Conservation (phyloP, 2,329 filamentous ascomycete species). For the Fusarium ambrosium region DNA sequence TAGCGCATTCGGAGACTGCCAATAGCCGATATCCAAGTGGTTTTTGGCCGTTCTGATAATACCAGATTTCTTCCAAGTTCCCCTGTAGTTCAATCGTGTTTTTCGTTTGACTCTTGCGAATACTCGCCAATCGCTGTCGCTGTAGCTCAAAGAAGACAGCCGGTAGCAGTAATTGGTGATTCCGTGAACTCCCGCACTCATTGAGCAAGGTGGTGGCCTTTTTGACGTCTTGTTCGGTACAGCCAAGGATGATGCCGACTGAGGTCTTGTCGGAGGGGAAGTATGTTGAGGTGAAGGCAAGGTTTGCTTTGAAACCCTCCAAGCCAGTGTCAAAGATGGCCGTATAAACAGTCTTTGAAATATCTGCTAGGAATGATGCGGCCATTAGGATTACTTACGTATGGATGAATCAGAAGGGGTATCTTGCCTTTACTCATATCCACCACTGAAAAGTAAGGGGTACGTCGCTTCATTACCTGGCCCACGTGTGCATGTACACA, state of each 20-base stretch:
- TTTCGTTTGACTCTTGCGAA: not conserved
- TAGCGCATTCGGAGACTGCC: not conserved
- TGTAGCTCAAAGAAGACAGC: not conserved
- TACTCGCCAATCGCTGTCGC: not conserved
- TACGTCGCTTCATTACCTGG: not conserved
- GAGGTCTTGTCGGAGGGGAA: not conserved
- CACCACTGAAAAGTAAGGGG: not conserved
- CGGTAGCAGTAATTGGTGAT: not conserved
- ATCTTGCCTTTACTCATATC: not conserved
- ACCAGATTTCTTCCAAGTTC: not conserved
- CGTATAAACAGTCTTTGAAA: too few species aligned
- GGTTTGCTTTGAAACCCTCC: not conserved
- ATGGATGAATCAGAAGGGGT: not conserved
- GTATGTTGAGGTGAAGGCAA: not conserved
- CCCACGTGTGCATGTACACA: not conserved
- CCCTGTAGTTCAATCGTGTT: not conserved
- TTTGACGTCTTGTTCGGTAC: not conserved
- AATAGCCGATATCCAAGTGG: not conserved
- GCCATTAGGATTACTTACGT: not conserved
- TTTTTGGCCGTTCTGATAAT: not conserved
- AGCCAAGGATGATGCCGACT: not conserved
- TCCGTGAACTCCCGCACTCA: not conserved
- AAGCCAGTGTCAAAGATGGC: not conserved
- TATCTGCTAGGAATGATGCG: too few species aligned
- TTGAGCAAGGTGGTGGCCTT: not conserved